Conservation (phyloP, 139 green algal species). For the Picochlorum sp. region DNA sequence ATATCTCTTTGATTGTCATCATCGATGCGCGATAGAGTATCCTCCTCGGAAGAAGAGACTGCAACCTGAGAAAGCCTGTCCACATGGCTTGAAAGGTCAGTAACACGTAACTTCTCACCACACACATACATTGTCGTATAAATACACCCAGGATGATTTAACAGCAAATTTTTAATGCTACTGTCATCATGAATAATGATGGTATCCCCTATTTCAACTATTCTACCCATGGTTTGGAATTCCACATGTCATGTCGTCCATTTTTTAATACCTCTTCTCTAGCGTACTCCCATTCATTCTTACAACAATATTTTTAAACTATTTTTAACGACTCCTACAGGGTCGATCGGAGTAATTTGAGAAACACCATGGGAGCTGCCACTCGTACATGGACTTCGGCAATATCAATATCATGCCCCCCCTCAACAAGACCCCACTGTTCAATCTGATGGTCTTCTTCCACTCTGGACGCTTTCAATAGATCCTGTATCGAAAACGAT, state of each 20-base stretch:
- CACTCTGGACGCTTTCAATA: slow-evolving; percentile 48
- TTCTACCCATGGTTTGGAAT: neutral
- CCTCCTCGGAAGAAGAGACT: too few species aligned
- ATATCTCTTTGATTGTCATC: too few species aligned
- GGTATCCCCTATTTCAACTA: neutral
- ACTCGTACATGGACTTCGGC: slow-evolving; percentile 69
- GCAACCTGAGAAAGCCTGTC: too few species aligned
- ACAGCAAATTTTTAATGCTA: neutral
- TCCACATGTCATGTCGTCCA: neutral
- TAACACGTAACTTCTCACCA: neutral
- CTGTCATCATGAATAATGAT: neutral
- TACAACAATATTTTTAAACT: slow-evolving; percentile 11
- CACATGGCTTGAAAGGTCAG: too few species aligned
- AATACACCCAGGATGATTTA: neutral
- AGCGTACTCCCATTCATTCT: neutral
- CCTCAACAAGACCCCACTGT: slow-evolving; percentile 92
- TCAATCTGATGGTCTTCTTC: slow-evolving; percentile 79
- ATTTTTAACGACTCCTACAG: slow-evolving; percentile 5
- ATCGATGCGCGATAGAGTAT: too few species aligned
- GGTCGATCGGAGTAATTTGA: slow-evolving; percentile 45
- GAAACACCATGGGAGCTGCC: slow-evolving; percentile 58
- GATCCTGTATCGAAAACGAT: slow-evolving; percentile 42
- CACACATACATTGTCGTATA: slow-evolving; percentile 1
- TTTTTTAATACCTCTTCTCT: neutral
- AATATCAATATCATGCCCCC: slow-evolving; percentile 91